A percentile compares a stretch with the other conserved stretches of the same genome.
phyloP scores from a whole-genome alignment of 192 early-diverging fungal species.

The Rhizophagus sp. region DNA sequence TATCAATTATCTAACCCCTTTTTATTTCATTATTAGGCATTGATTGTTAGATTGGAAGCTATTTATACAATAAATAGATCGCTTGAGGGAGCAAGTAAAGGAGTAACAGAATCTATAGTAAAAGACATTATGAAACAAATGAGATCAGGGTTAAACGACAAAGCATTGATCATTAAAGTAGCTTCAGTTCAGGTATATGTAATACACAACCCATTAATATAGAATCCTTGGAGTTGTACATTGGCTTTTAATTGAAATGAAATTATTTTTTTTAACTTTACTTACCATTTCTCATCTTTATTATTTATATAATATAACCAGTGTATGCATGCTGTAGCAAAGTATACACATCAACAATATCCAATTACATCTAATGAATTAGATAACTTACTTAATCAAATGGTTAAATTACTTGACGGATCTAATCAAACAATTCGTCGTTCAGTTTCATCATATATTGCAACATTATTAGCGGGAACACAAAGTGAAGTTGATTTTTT shows the following conservation, averaged over 20 bases:
- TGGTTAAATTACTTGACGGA: constrained; percentile 44
- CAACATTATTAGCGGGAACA: constrained; percentile 37
- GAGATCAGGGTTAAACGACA: constrained; percentile 66
- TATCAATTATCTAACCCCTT: not conserved
- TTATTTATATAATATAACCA: not conserved
- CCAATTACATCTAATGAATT: constrained; percentile 40
- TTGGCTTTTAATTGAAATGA: no score
- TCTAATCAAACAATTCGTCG: constrained; percentile 43
- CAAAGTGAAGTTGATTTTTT: constrained; percentile 12
- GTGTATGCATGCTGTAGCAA: constrained; percentile 14
- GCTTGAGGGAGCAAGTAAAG: constrained; percentile 75
- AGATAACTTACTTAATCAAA: constrained; percentile 33
- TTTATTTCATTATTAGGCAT: constrained; percentile 35
- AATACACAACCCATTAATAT: not conserved
- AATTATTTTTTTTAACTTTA: not conserved
- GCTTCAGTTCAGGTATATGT: constrained; percentile 64
- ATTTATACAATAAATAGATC: constrained; percentile 61
- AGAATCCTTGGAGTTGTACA: no score
- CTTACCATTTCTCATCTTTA: not conserved
- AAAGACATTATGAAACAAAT: constrained; percentile 75
- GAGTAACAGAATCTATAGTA: constrained; percentile 62
- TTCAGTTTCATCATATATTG: constrained; percentile 38
- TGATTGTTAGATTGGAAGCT: constrained; percentile 69
- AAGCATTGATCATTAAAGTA: constrained; percentile 65
- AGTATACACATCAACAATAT: constrained; percentile 42